Evolutionary conservation across 176 grass and related monocot species (phyloP).

Genomic region (Musa itinerans): DNA sequence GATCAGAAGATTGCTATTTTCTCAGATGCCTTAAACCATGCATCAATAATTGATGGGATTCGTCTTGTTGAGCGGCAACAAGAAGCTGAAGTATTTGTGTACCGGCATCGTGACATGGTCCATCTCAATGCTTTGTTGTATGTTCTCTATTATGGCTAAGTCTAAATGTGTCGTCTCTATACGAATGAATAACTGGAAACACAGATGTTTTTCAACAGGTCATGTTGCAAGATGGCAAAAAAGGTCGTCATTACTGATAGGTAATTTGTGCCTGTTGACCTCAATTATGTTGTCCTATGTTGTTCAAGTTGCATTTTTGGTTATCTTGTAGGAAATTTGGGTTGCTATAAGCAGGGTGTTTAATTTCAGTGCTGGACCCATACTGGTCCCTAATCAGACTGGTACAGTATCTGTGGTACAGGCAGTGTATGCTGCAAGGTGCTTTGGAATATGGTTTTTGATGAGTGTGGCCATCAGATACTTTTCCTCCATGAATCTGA

Average conservation of each 20-base stretch:
- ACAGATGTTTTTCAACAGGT: conserved; percentile 28
- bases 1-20: conserved; percentile 61
- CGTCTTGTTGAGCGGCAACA: conserved; percentile 50
- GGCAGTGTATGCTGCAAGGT: neutral
- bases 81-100: conserved; percentile 64
- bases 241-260: conserved; percentile 91
- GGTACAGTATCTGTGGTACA: neutral
- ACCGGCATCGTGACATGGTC: conserved; percentile 66
- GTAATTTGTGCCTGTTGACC: conserved; percentile 26
- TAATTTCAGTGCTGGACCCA: neutral
- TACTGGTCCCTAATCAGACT: neutral
- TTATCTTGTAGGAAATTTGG: conserved; percentile 5
- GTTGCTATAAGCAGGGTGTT: neutral
- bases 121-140: conserved; percentile 83
- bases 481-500: neutral
- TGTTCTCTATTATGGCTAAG: conserved; percentile 14
- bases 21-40: conserved; percentile 87
- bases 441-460: neutral
- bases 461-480: neutral
- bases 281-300: neutral
- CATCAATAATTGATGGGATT: conserved; percentile 90
- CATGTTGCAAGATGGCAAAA: conserved; percentile 53
- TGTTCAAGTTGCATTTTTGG: conserved; percentile 9
- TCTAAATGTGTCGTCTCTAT: neutral
- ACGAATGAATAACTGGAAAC: neutral